Evolutionary conservation across 306 rosid genomes (phyloP).

Genomic region (Parietaria judaica): DNA sequence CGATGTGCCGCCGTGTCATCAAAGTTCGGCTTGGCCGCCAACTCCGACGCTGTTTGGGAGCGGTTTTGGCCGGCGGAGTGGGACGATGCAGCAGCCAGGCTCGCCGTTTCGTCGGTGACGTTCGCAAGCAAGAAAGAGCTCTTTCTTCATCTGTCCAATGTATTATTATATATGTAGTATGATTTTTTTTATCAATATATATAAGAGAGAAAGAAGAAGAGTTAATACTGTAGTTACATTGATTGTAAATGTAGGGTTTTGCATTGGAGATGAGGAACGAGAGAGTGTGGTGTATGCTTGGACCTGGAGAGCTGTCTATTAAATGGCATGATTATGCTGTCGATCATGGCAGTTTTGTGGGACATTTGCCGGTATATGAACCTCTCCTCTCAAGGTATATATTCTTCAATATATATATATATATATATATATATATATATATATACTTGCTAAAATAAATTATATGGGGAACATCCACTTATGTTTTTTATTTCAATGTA

Average conservation of each 20-base stretch:
- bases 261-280: background rate
- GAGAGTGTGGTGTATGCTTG: constrained; percentile 2
- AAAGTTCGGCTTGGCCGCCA: background rate
- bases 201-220: background rate
- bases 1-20: constrained; percentile 2
- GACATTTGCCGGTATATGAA: background rate
- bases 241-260: constrained; percentile 1
- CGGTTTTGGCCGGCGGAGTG: background rate
- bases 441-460: too few species aligned
- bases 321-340: background rate
- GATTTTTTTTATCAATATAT: too few species aligned
- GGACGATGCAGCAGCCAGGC: background rate
- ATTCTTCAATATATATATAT: too few species aligned
- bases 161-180: background rate
- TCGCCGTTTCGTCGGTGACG: background rate
- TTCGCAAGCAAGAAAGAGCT: constrained; percentile 12
- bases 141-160: constrained; percentile 2
- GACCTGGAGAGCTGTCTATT: background rate
- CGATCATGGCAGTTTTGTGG: background rate
- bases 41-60: constrained; percentile 12
- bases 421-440: background rate
- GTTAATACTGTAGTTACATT: too few species aligned
- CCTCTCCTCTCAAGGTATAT: constrained; percentile 2
- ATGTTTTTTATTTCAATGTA: too few species aligned
- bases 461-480: too few species aligned